Conservation (phyloP, 176 grass and related monocot genomes). For the Dactylis glomerata region DNA sequence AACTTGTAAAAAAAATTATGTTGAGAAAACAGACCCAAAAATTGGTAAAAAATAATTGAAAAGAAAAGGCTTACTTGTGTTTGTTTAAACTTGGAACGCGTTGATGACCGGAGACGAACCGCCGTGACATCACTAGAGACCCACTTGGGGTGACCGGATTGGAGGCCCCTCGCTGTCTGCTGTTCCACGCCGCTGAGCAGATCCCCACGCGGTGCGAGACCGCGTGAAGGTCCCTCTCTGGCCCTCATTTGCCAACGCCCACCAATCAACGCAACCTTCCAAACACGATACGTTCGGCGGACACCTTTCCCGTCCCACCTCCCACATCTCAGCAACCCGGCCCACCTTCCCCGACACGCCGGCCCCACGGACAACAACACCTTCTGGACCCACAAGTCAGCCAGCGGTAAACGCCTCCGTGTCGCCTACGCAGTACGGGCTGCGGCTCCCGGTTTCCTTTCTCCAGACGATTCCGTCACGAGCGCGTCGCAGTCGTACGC, state of each 20-base stretch:
- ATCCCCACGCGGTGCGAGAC: conserved; percentile 17
- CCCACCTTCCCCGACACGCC: background rate
- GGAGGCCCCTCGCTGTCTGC: background rate
- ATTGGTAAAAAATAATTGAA: too few species aligned
- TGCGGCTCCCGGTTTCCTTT: background rate
- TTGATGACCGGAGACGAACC: background rate
- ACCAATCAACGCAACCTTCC: conserved; percentile 1
- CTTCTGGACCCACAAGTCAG: background rate
- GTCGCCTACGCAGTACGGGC: background rate
- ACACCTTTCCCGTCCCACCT: background rate
- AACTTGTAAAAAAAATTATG: too few species aligned
- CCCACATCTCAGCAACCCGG: background rate
- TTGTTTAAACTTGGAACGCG: too few species aligned
- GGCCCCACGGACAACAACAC: background rate
- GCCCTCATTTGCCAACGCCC: background rate
- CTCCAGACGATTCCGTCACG: background rate
- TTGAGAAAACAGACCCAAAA: too few species aligned
- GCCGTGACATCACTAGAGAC: too few species aligned
- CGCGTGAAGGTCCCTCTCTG: conserved; percentile 10
- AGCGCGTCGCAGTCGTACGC: background rate
- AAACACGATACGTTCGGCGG: conserved; percentile 2
- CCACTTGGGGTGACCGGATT: background rate
- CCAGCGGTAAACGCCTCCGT: background rate
- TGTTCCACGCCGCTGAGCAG: background rate
- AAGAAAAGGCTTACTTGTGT: too few species aligned